phyloP scores from a whole-genome alignment of 2,329 filamentous ascomycete genomes.

The Exserohilum turcica region DNA sequence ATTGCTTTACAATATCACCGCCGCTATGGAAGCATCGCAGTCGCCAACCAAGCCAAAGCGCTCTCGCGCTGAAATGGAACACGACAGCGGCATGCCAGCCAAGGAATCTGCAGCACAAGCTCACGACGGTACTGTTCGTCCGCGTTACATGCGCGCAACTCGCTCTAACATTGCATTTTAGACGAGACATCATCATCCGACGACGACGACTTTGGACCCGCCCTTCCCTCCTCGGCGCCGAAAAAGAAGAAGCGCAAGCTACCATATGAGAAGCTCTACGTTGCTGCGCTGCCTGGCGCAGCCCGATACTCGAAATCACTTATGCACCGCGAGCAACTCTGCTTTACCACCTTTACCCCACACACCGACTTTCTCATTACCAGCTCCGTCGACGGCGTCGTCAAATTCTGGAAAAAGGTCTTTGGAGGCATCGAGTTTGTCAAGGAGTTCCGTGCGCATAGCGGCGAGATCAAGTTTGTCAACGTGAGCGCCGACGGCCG shows the following conservation, averaged over 20 bases:
- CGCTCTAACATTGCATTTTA: constrained; percentile 4
- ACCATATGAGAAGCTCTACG: constrained; percentile 92
- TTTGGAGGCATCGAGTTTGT: constrained; percentile 92
- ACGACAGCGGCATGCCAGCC: constrained; percentile 15
- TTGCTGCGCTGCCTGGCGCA: constrained; percentile 83
- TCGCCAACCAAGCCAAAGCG: constrained; percentile 34
- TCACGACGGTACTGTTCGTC: constrained; percentile 15
- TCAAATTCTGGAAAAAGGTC: constrained; percentile 99
- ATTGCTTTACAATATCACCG: neutral
- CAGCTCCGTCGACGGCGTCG: constrained; percentile 89
- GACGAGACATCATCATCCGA: constrained; percentile 63
- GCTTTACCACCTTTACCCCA: constrained; percentile 86
- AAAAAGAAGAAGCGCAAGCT: constrained; percentile 91
- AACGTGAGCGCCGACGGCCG: constrained; percentile 87
- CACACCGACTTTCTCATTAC: constrained; percentile 95
- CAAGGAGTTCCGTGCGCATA: constrained; percentile 94
- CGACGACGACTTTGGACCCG: constrained; percentile 87
- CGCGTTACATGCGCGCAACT: constrained; percentile 11
- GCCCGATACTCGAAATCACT: constrained; percentile 87
- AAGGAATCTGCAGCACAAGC: constrained; percentile 16
- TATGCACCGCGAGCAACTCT: constrained; percentile 96
- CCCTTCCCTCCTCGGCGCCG: constrained; percentile 77
- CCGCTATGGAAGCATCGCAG: constrained; percentile 21
- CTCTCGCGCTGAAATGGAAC: constrained; percentile 35
- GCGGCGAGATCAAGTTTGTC: constrained; percentile 80